A percentile compares a stretch with the other conserved stretches of the same genome.
Evolutionary conservation across 2,329 filamentous ascomycete genomes (phyloP).

Genomic region (Colletotrichum karsti): DNA sequence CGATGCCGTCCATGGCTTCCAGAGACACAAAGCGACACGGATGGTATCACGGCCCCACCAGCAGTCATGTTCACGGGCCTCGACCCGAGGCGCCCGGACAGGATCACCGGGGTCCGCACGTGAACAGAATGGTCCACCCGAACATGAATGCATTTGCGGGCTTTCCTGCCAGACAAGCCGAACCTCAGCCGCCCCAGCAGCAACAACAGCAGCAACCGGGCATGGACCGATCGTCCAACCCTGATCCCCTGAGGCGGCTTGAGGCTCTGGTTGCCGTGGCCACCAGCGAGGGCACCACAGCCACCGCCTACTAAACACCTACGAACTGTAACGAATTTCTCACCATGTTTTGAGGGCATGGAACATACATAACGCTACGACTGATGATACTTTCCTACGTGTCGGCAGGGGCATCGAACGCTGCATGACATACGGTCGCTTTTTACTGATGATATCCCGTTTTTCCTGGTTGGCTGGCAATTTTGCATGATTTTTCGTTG

Average conservation of each 20-base stretch:
- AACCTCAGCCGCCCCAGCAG: slow-evolving; percentile 32
- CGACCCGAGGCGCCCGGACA: slow-evolving; percentile 35
- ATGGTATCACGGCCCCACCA: slow-evolving; percentile 72
- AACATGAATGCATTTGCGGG: slow-evolving; percentile 62
- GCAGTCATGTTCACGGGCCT: slow-evolving; percentile 36
- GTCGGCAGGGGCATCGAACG: slow-evolving; percentile 8
- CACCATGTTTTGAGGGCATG: neutral
- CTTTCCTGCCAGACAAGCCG: slow-evolving; percentile 51
- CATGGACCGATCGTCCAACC: slow-evolving; percentile 38
- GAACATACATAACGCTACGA: slow-evolving; percentile 10
- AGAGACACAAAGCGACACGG: slow-evolving; percentile 73
- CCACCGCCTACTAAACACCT: slow-evolving; percentile 45
- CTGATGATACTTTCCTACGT: slow-evolving; percentile 18
- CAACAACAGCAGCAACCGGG: slow-evolving; percentile 32
- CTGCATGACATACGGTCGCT: slow-evolving; percentile 17
- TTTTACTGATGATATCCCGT: slow-evolving; percentile 25
- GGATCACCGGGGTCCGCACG: slow-evolving; percentile 50
- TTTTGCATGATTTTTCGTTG: slow-evolving; percentile 10
- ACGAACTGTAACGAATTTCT: neutral
- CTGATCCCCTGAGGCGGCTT: slow-evolving; percentile 46
- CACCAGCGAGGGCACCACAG: slow-evolving; percentile 52
- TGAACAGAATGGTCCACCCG: slow-evolving; percentile 66
- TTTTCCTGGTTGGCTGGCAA: neutral
- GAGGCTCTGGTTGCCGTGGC: slow-evolving; percentile 55
- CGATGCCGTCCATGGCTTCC: slow-evolving; percentile 63